These are phyloP conservation scores for Eucalyptus cloeziana DNA, from an alignment of 345 rosid genomes.

Conservation along the genomic window DNA sequence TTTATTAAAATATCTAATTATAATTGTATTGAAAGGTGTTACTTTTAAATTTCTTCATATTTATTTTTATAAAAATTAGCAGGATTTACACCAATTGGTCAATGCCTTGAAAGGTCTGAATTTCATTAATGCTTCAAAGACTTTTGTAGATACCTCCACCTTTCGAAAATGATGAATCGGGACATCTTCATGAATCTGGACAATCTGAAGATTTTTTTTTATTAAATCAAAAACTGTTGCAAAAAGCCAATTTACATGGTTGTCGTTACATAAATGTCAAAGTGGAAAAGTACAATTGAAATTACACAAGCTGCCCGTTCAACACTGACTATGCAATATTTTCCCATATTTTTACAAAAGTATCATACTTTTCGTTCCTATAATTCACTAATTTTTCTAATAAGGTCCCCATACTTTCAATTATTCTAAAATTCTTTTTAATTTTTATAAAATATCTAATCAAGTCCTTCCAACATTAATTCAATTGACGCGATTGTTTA, in stretches of 20 bases:
- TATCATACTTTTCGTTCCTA: too few relatives aligned
- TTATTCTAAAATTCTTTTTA: not conserved
- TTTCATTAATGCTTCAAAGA: not conserved
- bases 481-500: fast-evolving
- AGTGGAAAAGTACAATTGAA: not conserved
- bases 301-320: not conserved
- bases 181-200: not conserved
- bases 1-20: not conserved
- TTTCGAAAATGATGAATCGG: not conserved
- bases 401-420: not conserved
- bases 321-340: not conserved
- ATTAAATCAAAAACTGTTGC: not conserved
- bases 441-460: not conserved
- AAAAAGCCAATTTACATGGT: not conserved
- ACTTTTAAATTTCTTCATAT: not conserved
- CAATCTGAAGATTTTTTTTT: not conserved
- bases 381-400: not conserved
- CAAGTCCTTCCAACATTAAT: not conserved
- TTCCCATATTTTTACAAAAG: not conserved
- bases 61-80: not conserved
- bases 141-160: not conserved
- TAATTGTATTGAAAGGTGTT: not conserved
- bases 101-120: not conserved
- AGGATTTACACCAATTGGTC: not conserved
- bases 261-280: not conserved